Conservation (phyloP, 1,284 basidiomycete genomes). For the Pyrrhoderma lamaoense region DNA sequence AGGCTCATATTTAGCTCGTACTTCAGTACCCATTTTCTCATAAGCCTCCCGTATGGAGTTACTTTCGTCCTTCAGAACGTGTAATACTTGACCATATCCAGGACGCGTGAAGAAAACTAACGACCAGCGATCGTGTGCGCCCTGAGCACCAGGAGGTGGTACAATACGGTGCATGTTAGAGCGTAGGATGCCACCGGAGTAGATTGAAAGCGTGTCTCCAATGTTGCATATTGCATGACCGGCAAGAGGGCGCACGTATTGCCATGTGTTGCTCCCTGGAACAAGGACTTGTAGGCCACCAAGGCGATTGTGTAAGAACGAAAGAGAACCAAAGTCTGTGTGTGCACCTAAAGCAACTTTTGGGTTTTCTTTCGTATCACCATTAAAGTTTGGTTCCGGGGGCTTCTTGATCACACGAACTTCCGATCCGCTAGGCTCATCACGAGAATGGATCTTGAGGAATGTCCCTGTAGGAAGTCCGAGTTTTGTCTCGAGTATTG, state of each 20-base stretch:
- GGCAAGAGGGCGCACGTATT: conserved; percentile 48
- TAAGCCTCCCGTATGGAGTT: neutral
- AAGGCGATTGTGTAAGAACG: conserved; percentile 61
- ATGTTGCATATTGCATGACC: conserved; percentile 55
- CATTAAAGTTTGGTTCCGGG: neutral
- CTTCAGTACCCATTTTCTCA: neutral
- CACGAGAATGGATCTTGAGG: conserved; percentile 35
- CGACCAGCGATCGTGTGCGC: conserved; percentile 43
- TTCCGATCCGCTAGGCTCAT: conserved; percentile 51
- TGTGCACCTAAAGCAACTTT: conserved; percentile 42
- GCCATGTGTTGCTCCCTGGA: conserved; percentile 55
- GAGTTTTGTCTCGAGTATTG: conserved; percentile 49
- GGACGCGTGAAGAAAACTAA: conserved; percentile 59
- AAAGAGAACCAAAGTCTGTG: conserved; percentile 43
- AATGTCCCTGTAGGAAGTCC: conserved; percentile 48
- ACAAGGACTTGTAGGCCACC: conserved; percentile 67
- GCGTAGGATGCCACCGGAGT: conserved; percentile 51
- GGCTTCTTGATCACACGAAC: conserved; percentile 45
- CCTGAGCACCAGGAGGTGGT: conserved; percentile 35
- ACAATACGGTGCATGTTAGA: conserved; percentile 47
- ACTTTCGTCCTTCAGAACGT: conserved; percentile 44
- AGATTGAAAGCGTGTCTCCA: conserved; percentile 50
- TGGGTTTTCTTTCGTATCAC: conserved; percentile 14
- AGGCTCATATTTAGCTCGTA: conserved; percentile 27
- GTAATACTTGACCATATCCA: conserved; percentile 40